phyloP scores from a whole-genome alignment of 768 basidiomycete genomes.

The Porpolomopsis calyptriformis region DNA sequence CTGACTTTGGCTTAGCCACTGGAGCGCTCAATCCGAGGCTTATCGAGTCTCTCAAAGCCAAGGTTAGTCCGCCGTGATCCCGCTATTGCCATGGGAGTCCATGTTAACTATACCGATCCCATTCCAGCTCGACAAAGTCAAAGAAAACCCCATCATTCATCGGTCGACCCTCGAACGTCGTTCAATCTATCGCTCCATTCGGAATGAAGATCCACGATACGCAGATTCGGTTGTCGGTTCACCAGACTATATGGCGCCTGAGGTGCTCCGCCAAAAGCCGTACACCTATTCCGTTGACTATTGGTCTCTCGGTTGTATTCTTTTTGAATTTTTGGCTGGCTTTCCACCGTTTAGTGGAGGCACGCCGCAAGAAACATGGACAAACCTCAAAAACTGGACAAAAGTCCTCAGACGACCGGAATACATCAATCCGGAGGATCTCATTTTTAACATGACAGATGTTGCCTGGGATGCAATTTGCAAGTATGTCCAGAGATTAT shows the following conservation, averaged over 20 bases:
- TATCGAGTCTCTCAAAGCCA: constrained; percentile 90
- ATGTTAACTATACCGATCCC: constrained; percentile 1
- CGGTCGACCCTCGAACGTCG: constrained; percentile 91
- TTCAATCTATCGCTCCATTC: constrained; percentile 87
- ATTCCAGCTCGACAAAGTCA: constrained; percentile 84
- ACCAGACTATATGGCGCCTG: constrained; percentile 97
- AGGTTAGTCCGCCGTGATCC: constrained; percentile 41
- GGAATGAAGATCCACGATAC: constrained; percentile 83
- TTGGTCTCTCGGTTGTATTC: constrained; percentile 96
- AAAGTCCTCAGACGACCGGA: constrained; percentile 85
- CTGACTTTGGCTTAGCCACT: constrained; percentile 96
- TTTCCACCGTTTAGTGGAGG: constrained; percentile 97
- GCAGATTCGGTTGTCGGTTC: constrained; percentile 97
- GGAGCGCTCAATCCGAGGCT: constrained; percentile 90
- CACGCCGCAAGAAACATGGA: constrained; percentile 97
- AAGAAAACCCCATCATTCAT: constrained; percentile 82
- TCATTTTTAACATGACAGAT: constrained; percentile 92
- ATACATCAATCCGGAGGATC: constrained; percentile 91
- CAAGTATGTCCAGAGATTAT: constrained; percentile 34
- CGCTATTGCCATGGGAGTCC: not conserved
- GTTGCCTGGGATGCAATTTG: constrained; percentile 92
- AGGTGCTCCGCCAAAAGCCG: constrained; percentile 86
- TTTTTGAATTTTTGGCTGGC: constrained; percentile 94
- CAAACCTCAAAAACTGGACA: constrained; percentile 96
- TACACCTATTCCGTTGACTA: constrained; percentile 96